Conservation (phyloP, 73 alveolate genomes). For the Urostyla sp. region DNA sequence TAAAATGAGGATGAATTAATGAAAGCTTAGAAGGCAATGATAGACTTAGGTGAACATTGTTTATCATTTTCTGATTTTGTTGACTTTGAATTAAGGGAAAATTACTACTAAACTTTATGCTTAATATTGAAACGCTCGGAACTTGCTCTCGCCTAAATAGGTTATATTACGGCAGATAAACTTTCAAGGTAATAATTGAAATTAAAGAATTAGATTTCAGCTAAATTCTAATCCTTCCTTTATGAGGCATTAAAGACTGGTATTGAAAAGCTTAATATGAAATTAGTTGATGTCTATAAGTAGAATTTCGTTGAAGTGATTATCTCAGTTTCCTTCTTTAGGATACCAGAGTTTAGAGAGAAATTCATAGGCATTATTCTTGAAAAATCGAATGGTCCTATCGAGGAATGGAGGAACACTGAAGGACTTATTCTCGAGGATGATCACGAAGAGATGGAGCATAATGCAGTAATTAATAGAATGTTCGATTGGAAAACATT, state of each 20-base stretch:
- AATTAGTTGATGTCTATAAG: conserved; percentile 83
- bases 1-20: conserved; percentile 63
- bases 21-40: conserved; percentile 62
- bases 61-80: conserved; percentile 71
- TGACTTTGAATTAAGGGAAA: conserved; percentile 70
- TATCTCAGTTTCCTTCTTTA: conserved; percentile 81
- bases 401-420: conserved; percentile 69
- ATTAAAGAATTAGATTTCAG: conserved; percentile 68
- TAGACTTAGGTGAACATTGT: conserved; percentile 70
- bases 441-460: conserved; percentile 8
- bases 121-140: conserved; percentile 75
- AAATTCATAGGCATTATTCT: conserved; percentile 42
- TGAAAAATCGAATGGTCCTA: conserved; percentile 38
- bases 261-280: conserved; percentile 75
- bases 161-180: conserved; percentile 50
- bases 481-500: conserved; percentile 84
- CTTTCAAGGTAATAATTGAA: conserved; percentile 50
- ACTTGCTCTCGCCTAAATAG: conserved; percentile 71
- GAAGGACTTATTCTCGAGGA: conserved; percentile 54
- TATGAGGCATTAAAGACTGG: conserved; percentile 62
- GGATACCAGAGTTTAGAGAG: conserved; percentile 66
- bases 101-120: conserved; percentile 60
- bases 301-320: conserved; percentile 73
- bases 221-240: conserved; percentile 61
- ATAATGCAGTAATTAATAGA: conserved; percentile 37